Conservation (phyloP, 2,329 filamentous ascomycete genomes). For the Exserohilum rostratum region DNA sequence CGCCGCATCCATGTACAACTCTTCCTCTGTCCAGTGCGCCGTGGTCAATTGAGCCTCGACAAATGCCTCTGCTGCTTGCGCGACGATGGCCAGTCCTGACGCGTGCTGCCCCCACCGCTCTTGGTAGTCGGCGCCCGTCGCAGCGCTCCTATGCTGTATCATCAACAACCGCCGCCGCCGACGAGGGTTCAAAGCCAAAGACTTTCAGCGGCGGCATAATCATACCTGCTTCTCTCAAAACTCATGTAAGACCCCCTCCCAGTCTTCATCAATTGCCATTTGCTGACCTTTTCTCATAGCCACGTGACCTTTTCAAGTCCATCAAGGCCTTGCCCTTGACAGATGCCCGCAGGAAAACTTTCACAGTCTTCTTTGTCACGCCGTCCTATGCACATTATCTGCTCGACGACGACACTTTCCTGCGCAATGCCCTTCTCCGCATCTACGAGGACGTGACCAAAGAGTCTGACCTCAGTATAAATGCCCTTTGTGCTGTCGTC, state of each 20-base stretch:
- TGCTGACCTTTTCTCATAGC: conserved; percentile 24
- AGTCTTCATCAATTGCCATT: background rate
- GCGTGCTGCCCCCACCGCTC: conserved; percentile 17
- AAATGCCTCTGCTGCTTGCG: conserved; percentile 39
- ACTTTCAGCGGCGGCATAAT: conserved; percentile 33
- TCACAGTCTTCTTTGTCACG: conserved; percentile 41
- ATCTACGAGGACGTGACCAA: conserved; percentile 13
- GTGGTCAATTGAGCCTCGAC: conserved; percentile 36
- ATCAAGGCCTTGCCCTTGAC: conserved; percentile 23
- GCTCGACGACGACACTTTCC: conserved; percentile 32
- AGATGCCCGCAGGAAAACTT: conserved; percentile 14
- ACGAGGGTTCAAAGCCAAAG: background rate
- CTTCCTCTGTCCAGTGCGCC: conserved; percentile 8
- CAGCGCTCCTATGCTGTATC: conserved; percentile 15
- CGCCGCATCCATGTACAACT: background rate
- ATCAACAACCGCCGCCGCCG: background rate
- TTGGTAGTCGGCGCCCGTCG: conserved; percentile 6
- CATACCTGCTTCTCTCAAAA: conserved; percentile 32
- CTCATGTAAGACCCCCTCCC: conserved; percentile 22
- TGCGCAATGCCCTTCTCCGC: conserved; percentile 32
- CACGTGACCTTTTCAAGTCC: conserved; percentile 29
- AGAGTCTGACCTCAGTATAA: conserved; percentile 8
- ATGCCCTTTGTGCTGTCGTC: conserved; percentile 45
- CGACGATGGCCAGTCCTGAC: conserved; percentile 37
- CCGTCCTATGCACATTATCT: conserved; percentile 43